Percentiles rank a stretch among this genome's conserved stretches.
Evolutionary conservation across 345 rosid species (phyloP).

Genomic region (Crucihimalaya himalaica): DNA sequence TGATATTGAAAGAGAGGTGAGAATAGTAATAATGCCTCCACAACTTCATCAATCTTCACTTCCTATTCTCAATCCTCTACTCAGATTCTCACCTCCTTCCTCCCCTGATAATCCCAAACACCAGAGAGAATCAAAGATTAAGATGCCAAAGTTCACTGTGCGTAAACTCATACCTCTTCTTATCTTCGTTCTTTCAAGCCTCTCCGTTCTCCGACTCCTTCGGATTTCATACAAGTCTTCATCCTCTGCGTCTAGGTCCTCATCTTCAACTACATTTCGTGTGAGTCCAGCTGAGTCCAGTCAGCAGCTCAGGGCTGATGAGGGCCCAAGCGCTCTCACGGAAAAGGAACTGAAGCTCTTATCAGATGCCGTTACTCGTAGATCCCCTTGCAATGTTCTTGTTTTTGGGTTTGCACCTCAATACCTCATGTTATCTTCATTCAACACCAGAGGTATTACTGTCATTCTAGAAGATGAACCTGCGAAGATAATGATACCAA

Average conservation of each 20-base stretch:
- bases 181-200: slow-evolving; percentile 58
- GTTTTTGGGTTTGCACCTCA: slow-evolving; percentile 64
- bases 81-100: slow-evolving; percentile 51
- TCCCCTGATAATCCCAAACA: slow-evolving; percentile 47
- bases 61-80: slow-evolving; percentile 46
- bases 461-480: slow-evolving; percentile 69
- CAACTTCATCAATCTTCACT: slow-evolving; percentile 48
- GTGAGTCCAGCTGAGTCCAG: slow-evolving; percentile 25
- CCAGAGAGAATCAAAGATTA: slow-evolving; percentile 33
- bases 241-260: slow-evolving; percentile 40
- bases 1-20: slow-evolving; percentile 5
- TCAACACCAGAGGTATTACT: slow-evolving; percentile 67
- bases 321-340: slow-evolving; percentile 40
- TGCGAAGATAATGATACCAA: slow-evolving; percentile 48
- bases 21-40: slow-evolving; percentile 62
- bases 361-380: slow-evolving; percentile 45
- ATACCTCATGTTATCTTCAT: slow-evolving; percentile 55
- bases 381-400: slow-evolving; percentile 83
- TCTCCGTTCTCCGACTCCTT: slow-evolving; percentile 66
- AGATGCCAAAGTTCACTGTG: slow-evolving; percentile 56
- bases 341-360: slow-evolving; percentile 69
- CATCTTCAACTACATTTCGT: slow-evolving; percentile 42
- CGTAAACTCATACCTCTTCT: slow-evolving; percentile 63
- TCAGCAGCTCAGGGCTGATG: slow-evolving; percentile 5
- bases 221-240: slow-evolving; percentile 55